Percentiles rank a stretch among this genome's conserved stretches.
Evolutionary conservation across 2,329 filamentous ascomycete genomes (phyloP).

Genomic region (Neodidymelliopsis sp.): DNA sequence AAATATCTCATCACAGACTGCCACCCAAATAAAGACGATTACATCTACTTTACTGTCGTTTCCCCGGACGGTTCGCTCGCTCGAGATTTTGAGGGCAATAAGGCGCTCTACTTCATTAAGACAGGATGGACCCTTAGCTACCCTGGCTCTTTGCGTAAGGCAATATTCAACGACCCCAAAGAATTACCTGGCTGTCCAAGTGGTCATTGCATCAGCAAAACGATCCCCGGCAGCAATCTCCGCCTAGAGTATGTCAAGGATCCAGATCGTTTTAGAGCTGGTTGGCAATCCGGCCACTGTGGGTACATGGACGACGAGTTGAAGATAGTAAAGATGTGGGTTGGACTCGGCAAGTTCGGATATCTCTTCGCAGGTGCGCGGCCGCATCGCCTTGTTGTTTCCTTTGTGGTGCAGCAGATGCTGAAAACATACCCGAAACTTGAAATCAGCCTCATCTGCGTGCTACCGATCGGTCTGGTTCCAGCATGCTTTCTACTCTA

Average conservation of each 20-base stretch:
- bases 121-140: background rate
- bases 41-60: background rate
- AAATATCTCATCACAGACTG: background rate
- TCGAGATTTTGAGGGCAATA: background rate
- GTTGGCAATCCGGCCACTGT: background rate
- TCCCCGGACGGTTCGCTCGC: background rate
- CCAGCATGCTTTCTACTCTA: background rate
- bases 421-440: constrained; percentile 64
- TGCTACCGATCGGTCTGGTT: background rate
- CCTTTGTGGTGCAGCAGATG: constrained; percentile 33
- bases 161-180: background rate
- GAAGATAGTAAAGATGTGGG: background rate
- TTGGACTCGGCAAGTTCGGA: background rate
- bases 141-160: background rate
- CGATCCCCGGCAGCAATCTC: background rate
- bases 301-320: background rate
- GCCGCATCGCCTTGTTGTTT: background rate
- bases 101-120: background rate
- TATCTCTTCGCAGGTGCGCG: background rate
- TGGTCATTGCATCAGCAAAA: background rate
- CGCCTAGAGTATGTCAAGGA: background rate
- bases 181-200: background rate
- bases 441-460: background rate
- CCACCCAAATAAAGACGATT: background rate
- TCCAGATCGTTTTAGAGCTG: background rate